phyloP scores from a whole-genome alignment of 164 flowering plant genomes.

The Vitis rupestris region DNA sequence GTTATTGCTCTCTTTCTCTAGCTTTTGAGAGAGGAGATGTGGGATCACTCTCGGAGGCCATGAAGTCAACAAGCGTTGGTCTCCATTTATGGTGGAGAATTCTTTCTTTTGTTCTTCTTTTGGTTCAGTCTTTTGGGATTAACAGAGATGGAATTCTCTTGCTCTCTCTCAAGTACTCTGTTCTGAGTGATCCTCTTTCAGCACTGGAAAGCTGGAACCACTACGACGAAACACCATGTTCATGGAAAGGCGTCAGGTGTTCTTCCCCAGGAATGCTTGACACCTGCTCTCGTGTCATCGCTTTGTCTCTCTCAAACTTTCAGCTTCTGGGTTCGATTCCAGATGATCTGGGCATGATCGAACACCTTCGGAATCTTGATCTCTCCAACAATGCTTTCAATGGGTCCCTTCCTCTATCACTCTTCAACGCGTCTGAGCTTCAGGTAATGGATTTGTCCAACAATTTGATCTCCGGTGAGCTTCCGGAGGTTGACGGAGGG shows the following conservation, averaged over 20 bases:
- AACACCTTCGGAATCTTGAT: slow-evolving; percentile 59
- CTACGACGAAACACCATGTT: slow-evolving; percentile 67
- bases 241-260: slow-evolving; percentile 78
- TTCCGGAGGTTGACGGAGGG: slow-evolving; percentile 40
- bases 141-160: slow-evolving; percentile 62
- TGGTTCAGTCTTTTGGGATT: slow-evolving; percentile 35
- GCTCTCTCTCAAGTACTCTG: slow-evolving; percentile 70
- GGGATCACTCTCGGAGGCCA: slow-evolving; percentile 29
- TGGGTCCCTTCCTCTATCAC: slow-evolving; percentile 65
- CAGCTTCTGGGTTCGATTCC: slow-evolving; percentile 72
- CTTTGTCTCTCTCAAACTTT: slow-evolving; percentile 54
- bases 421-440: slow-evolving; percentile 59
- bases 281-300: slow-evolving; percentile 36
- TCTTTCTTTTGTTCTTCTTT: slow-evolving; percentile 16
- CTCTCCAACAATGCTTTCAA: slow-evolving; percentile 81
- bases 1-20: slow-evolving; percentile 16
- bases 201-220: slow-evolving; percentile 60
- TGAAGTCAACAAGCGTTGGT: slow-evolving; percentile 27
- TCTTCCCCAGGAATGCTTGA: slow-evolving; percentile 11
- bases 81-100: slow-evolving; percentile 27
- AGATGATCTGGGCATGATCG: slow-evolving; percentile 50
- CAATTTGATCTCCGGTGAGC: slow-evolving; percentile 65
- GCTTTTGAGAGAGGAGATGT: slow-evolving; percentile 26
- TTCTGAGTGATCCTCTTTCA: slow-evolving; percentile 60
- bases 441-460: slow-evolving; percentile 55